A percentile compares a stretch with the other conserved stretches of the same genome.
Evolutionary conservation across 805 yeast species (phyloP).

Genomic region (Barnettozyma pratensis): DNA sequence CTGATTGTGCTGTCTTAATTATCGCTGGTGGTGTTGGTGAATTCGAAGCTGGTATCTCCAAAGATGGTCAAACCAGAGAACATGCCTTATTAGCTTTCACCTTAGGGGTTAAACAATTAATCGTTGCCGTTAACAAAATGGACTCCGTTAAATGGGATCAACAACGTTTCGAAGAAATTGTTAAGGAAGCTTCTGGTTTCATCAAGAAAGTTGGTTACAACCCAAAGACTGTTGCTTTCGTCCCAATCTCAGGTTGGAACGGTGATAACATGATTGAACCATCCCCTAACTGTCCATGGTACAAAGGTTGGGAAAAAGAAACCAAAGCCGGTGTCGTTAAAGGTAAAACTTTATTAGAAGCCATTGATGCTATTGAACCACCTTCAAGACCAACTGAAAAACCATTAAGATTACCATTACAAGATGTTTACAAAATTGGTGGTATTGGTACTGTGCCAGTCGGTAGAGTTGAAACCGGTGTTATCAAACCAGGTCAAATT

Average conservation of each 20-base stretch:
- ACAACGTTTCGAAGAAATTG: slow-evolving; percentile 72
- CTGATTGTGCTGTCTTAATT: slow-evolving; percentile 88
- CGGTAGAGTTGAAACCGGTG: slow-evolving; percentile 94
- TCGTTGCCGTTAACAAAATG: slow-evolving; percentile 92
- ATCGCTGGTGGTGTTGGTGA: slow-evolving; percentile 94
- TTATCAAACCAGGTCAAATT: slow-evolving; percentile 89
- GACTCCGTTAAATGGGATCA: slow-evolving; percentile 87
- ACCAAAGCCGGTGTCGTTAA: slow-evolving; percentile 67
- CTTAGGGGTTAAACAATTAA: slow-evolving; percentile 83
- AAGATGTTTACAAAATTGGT: slow-evolving; percentile 92
- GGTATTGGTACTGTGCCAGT: slow-evolving; percentile 95
- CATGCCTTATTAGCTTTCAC: slow-evolving; percentile 90
- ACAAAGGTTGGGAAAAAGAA: slow-evolving; percentile 90
- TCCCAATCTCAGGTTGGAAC: slow-evolving; percentile 91
- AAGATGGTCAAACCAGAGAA: slow-evolving; percentile 95
- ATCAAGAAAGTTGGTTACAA: slow-evolving; percentile 86
- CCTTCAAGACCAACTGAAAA: slow-evolving; percentile 82
- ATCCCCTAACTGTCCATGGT: slow-evolving; percentile 80
- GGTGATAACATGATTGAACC: slow-evolving; percentile 92
- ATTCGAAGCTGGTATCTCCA: slow-evolving; percentile 94
- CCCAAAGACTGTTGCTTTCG: slow-evolving; percentile 87
- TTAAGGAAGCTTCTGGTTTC: slow-evolving; percentile 76
- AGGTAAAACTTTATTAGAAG: slow-evolving; percentile 87
- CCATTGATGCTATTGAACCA: slow-evolving; percentile 83
- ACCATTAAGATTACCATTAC: slow-evolving; percentile 88